Conservation (phyloP, 495 filamentous ascomycete genomes). For the Penicillium chermesinum region DNA sequence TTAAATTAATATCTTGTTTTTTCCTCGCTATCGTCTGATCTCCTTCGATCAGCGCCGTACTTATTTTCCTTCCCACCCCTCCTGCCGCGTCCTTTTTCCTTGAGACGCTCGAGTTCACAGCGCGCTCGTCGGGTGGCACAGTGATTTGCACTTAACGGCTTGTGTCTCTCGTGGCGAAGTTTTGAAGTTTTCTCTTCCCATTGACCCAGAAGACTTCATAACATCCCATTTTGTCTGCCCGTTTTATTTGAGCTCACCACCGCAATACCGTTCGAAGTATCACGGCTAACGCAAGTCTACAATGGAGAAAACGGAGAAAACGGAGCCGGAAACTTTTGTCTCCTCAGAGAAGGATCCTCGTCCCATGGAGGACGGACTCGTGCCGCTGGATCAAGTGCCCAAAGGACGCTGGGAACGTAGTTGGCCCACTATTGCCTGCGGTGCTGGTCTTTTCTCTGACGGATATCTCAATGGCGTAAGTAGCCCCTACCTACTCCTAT, state of each 20-base stretch:
- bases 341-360: conserved; percentile 11
- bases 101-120: not conserved
- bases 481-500: too few relatives aligned
- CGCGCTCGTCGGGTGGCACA: not conserved
- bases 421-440: conserved; percentile 73
- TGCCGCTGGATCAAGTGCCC: conserved; percentile 32
- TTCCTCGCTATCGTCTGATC: not conserved
- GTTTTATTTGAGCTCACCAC: too few relatives aligned
- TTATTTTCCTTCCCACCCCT: not conserved
- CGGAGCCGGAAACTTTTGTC: not conserved
- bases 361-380: conserved; percentile 8
- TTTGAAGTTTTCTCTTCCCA: too few relatives aligned
- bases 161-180: too few relatives aligned
- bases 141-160: too few relatives aligned
- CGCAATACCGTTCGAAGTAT: too few relatives aligned
- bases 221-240: too few relatives aligned
- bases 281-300: too few relatives aligned
- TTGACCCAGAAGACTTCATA: too few relatives aligned
- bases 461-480: conserved; percentile 79
- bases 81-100: not conserved
- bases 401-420: conserved; percentile 56
- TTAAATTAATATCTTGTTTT: not conserved
- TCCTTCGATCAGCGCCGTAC: not conserved
- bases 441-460: conserved; percentile 85
- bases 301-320: not conserved